Evolutionary conservation across 495 filamentous ascomycete genomes (phyloP).

Genomic region (Opeltia flavorubescens): DNA sequence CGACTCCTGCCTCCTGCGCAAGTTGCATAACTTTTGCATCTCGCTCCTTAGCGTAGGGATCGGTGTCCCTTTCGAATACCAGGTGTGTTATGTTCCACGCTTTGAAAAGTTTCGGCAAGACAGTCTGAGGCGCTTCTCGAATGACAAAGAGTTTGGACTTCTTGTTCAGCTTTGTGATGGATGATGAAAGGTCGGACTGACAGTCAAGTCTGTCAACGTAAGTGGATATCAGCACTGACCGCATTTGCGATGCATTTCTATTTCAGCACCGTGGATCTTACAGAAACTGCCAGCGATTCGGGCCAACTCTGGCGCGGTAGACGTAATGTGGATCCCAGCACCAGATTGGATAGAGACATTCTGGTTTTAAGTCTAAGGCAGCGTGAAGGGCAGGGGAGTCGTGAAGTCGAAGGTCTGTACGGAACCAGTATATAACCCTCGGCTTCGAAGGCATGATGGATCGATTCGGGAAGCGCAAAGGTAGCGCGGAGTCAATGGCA

Average conservation of each 20-base stretch:
- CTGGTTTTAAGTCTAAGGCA: conserved; percentile 46
- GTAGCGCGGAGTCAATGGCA: no score
- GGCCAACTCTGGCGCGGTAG: conserved; percentile 47
- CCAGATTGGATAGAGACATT: conserved; percentile 49
- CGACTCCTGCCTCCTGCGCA: conserved; percentile 46
- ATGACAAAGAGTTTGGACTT: conserved; percentile 53
- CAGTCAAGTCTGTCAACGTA: conserved; percentile 38
- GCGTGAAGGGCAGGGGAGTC: conserved; percentile 55
- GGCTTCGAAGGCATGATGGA: conserved; percentile 21
- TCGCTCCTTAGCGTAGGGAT: conserved; percentile 48
- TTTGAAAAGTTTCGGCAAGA: conserved; percentile 53
- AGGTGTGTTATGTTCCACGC: conserved; percentile 54
- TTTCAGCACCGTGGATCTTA: conserved; percentile 12
- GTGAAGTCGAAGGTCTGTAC: conserved; percentile 57
- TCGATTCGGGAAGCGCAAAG: not conserved
- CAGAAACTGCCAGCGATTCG: conserved; percentile 54
- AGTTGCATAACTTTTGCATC: conserved; percentile 38
- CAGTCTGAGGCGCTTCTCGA: conserved; percentile 50
- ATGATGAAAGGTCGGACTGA: conserved; percentile 45
- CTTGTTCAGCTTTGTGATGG: conserved; percentile 44
- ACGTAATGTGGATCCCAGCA: conserved; percentile 66
- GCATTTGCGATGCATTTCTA: not conserved
- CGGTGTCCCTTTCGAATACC: conserved; percentile 62
- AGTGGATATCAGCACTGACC: not conserved
- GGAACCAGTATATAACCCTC: conserved; percentile 61